These are phyloP conservation scores for Yarrowia sp. DNA, from an alignment of 805 yeast genomes.

Conservation along the genomic window DNA sequence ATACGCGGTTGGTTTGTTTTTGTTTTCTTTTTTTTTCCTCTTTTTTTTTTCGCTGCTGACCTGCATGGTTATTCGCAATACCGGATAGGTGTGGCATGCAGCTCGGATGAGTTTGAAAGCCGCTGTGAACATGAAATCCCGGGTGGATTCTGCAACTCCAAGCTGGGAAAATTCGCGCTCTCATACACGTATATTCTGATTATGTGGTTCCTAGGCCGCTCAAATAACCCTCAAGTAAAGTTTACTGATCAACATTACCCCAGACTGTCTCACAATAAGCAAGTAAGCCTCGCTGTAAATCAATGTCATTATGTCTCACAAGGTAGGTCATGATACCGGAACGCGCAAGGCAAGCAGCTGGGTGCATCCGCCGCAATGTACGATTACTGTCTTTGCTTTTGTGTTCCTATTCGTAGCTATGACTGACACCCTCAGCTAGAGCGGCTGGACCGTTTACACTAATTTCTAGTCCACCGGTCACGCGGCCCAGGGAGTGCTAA, in stretches of 20 bases:
- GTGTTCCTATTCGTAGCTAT: too few species aligned
- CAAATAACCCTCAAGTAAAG: too few species aligned
- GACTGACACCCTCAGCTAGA: too few species aligned
- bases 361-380: not conserved
- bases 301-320: not conserved
- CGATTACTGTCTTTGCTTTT: not conserved
- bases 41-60: not conserved
- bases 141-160: too few species aligned
- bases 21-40: not conserved
- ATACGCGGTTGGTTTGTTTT: not conserved
- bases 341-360: not conserved
- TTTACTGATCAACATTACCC: not conserved
- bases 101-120: constrained; percentile 11
- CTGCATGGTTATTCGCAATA: not conserved
- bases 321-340: not conserved
- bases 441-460: not conserved
- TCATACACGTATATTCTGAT: too few species aligned
- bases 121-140: not conserved
- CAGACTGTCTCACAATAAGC: constrained; percentile 1
- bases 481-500: not conserved
- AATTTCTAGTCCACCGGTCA: not conserved
- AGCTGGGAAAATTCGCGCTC: too few species aligned
- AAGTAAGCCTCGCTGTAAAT: not conserved
- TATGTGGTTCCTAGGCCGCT: too few species aligned
- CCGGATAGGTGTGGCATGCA: constrained; percentile 15